These are phyloP conservation scores for Ophiostoma sp. DNA, from an alignment of 2,329 filamentous ascomycete species.

Conservation along the genomic window DNA sequence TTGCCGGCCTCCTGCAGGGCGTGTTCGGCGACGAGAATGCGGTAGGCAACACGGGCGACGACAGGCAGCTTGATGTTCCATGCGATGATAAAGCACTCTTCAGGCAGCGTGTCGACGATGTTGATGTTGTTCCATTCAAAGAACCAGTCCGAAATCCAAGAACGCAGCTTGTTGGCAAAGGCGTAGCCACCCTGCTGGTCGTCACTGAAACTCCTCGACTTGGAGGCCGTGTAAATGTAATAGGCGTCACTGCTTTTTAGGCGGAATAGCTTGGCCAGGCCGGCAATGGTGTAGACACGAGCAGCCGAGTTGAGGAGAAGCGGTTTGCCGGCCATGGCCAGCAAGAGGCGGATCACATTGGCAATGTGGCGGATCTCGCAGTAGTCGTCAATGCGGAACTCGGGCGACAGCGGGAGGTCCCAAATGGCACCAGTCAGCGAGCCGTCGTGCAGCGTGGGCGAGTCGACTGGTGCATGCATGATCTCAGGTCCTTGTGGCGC, in stretches of 20 bases:
- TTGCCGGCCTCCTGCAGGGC: conserved; percentile 48
- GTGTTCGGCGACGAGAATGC: conserved; percentile 63
- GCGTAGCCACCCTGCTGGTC: background rate
- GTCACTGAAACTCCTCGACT: background rate
- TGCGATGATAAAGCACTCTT: conserved; percentile 60
- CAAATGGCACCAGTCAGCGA: conserved; percentile 17
- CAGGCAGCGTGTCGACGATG: conserved; percentile 65
- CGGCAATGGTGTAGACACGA: conserved; percentile 67
- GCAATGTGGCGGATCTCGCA: conserved; percentile 63
- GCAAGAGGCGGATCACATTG: conserved; percentile 63
- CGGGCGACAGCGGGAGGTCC: conserved; percentile 32
- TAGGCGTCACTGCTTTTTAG: conserved; percentile 36
- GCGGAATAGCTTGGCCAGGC: conserved; percentile 60
- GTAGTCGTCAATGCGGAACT: conserved; percentile 56
- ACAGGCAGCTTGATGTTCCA: conserved; percentile 46
- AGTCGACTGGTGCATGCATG: background rate
- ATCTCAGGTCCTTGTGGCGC: background rate
- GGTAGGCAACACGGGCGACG: conserved; percentile 53
- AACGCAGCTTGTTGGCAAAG: conserved; percentile 35
- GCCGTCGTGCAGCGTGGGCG: background rate
- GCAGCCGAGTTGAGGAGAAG: conserved; percentile 63
- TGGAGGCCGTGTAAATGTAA: background rate
- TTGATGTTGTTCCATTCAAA: conserved; percentile 53
- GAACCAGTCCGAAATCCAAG: conserved; percentile 60
- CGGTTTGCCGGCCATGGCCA: conserved; percentile 49